These are phyloP conservation scores for Teunomyces tritomae DNA, from an alignment of 805 yeast genomes.

Conservation along the genomic window DNA sequence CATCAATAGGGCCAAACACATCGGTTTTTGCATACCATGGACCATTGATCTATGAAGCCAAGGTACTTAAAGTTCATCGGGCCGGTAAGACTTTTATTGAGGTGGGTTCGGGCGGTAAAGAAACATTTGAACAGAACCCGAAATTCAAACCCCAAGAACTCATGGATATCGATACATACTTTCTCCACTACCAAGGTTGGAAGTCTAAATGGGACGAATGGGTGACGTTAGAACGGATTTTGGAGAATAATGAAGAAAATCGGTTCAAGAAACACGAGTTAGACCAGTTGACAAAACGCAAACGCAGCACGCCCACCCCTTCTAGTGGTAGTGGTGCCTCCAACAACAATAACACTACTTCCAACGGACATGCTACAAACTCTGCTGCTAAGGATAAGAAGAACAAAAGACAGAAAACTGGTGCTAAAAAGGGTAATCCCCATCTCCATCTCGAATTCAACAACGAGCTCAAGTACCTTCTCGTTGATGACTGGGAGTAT, in stretches of 20 bases:
- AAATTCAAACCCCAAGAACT: constrained; percentile 25
- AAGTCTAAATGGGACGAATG: constrained; percentile 96
- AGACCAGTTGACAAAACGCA: constrained; percentile 27
- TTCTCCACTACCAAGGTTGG: constrained; percentile 94
- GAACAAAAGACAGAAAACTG: constrained; percentile 1
- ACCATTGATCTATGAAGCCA: constrained; percentile 86
- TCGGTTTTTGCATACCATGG: constrained; percentile 79
- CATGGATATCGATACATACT: constrained; percentile 46
- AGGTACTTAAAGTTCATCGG: constrained; percentile 62
- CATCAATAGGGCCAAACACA: neutral
- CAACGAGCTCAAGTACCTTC: constrained; percentile 58
- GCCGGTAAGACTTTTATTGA: constrained; percentile 44
- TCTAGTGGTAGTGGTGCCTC: constrained; percentile 18
- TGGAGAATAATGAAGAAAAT: constrained; percentile 69
- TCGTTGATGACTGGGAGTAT: constrained; percentile 93
- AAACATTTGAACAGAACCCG: constrained; percentile 29
- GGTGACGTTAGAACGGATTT: constrained; percentile 70
- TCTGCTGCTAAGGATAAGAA: neutral
- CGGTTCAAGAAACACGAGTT: constrained; percentile 59
- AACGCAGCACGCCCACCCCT: constrained; percentile 14
- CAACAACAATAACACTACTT: constrained; percentile 3
- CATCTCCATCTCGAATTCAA: constrained; percentile 71
- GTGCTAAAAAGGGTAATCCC: constrained; percentile 17
- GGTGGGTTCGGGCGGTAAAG: constrained; percentile 38
- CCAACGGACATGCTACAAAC: neutral